Evolutionary conservation across 352 stramenopile species (phyloP).

Genomic region (Lagenidium sp.): DNA sequence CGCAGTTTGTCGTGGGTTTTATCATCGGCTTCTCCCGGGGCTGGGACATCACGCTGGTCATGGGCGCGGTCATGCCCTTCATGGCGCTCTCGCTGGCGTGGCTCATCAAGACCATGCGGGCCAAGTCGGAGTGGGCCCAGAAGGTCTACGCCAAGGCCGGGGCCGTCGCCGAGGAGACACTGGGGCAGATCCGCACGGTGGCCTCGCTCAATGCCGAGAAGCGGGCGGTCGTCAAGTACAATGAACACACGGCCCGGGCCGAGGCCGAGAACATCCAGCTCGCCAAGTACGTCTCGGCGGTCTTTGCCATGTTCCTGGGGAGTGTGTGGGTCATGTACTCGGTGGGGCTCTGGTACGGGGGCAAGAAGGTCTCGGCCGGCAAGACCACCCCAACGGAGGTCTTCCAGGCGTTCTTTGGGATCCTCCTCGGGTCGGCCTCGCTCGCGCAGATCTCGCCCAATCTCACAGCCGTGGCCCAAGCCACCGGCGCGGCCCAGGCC

Average conservation of each 20-base stretch:
- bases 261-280: slow-evolving; percentile 27
- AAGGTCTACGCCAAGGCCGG: slow-evolving; percentile 9
- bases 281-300: slow-evolving; percentile 18
- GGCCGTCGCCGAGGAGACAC: slow-evolving; percentile 7
- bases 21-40: slow-evolving; percentile 18
- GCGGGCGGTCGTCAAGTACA: slow-evolving; percentile 14
- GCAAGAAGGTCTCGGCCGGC: slow-evolving; percentile 22
- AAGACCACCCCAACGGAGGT: slow-evolving; percentile 23
- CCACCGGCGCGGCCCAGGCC: slow-evolving; percentile 18
- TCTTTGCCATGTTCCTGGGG: slow-evolving; percentile 26
- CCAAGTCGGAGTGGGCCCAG: slow-evolving; percentile 13
- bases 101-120: slow-evolving; percentile 15
- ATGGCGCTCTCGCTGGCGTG: slow-evolving; percentile 14
- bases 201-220: slow-evolving; percentile 19
- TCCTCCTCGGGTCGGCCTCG: slow-evolving; percentile 25
- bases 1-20: slow-evolving; percentile 19
- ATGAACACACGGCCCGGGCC: slow-evolving; percentile 7
- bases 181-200: slow-evolving; percentile 19
- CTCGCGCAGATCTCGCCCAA: slow-evolving; percentile 40
- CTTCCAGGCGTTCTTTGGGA: slow-evolving; percentile 37
- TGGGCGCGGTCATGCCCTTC: slow-evolving; percentile 18
- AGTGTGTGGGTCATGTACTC: slow-evolving; percentile 45
- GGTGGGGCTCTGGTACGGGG: slow-evolving; percentile 43
- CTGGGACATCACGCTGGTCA: slow-evolving; percentile 24
- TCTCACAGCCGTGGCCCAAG: slow-evolving; percentile 26